Percentiles rank a stretch among this genome's conserved stretches.
Conservation (phyloP, 176 grass and related monocot genomes). For the Triticum turgidum region DNA sequence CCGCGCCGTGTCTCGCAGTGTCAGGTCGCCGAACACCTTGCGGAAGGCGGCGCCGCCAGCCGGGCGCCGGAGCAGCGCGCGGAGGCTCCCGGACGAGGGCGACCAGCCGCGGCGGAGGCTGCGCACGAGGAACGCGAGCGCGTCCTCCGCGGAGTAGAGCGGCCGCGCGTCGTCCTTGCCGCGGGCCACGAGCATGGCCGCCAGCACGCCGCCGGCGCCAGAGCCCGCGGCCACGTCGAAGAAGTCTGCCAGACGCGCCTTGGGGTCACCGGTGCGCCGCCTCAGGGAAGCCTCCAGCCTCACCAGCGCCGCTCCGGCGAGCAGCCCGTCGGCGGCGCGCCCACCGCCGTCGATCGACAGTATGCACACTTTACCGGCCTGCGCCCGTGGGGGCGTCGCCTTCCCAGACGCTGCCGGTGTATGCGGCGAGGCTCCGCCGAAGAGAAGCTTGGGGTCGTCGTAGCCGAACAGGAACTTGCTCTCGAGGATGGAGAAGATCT, state of each 20-base stretch:
- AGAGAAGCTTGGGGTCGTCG: slow-evolving; percentile 71
- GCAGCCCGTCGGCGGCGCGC: slow-evolving; percentile 64
- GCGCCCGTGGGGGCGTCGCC: neutral
- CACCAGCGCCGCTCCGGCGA: slow-evolving; percentile 65
- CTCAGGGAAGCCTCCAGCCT: slow-evolving; percentile 68
- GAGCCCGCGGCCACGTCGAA: slow-evolving; percentile 90
- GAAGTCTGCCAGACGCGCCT: slow-evolving; percentile 63
- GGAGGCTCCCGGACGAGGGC: slow-evolving; percentile 3
- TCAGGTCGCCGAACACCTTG: slow-evolving; percentile 63
- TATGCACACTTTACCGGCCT: slow-evolving; percentile 56
- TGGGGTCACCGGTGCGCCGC: slow-evolving; percentile 48
- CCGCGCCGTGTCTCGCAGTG: slow-evolving; percentile 67
- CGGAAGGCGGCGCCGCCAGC: slow-evolving; percentile 32
- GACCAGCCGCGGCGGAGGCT: slow-evolving; percentile 36
- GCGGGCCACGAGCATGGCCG: slow-evolving; percentile 75
- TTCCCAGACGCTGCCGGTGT: neutral
- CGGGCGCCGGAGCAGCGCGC: slow-evolving; percentile 45
- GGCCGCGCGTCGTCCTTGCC: slow-evolving; percentile 47
- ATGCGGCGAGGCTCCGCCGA: neutral
- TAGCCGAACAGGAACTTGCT: slow-evolving; percentile 94
- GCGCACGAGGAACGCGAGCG: slow-evolving; percentile 59
- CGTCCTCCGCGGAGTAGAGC: slow-evolving; percentile 78
- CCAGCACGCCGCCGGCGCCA: slow-evolving; percentile 83
- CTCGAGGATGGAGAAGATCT: slow-evolving; percentile 98
- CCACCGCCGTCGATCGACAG: slow-evolving; percentile 91